Conservation (phyloP, 768 basidiomycete species). For the Fomitopsis serialis region DNA sequence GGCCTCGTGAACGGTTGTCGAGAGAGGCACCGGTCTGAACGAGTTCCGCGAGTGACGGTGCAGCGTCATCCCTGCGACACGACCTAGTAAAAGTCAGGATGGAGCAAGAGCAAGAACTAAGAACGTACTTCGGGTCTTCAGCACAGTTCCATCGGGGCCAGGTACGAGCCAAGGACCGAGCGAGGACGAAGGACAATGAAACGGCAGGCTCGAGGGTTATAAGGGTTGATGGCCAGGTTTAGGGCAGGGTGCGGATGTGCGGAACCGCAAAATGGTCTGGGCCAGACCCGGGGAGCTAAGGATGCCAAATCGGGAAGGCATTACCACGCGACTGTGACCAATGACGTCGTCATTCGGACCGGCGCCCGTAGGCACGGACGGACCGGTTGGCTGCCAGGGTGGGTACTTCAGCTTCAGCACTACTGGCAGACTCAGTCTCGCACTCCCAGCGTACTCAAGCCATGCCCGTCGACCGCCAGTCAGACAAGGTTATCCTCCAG, state of each 20-base stretch:
- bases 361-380: too few relatives aligned
- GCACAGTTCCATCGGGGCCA: background rate
- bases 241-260: constrained; percentile 10
- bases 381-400: constrained; percentile 1
- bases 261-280: background rate
- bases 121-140: background rate
- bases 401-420: background rate
- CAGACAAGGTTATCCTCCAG: constrained; percentile 42
- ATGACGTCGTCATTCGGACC: background rate
- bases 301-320: too few relatives aligned
- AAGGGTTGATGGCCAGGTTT: background rate
- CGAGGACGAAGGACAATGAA: background rate
- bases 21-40: background rate
- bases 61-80: background rate
- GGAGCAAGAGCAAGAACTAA: too few relatives aligned
- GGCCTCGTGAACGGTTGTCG: background rate
- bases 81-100: too few relatives aligned
- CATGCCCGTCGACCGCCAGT: constrained; percentile 54
- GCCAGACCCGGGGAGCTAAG: too few relatives aligned
- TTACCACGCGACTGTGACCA: too few relatives aligned
- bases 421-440: background rate
- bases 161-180: background rate
- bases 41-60: background rate
- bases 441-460: background rate
- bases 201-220: background rate